A percentile compares a stretch with the other conserved stretches of the same genome.
Evolutionary conservation across 495 filamentous ascomycete species (phyloP).

Genomic region (Cryomyces minteri): DNA sequence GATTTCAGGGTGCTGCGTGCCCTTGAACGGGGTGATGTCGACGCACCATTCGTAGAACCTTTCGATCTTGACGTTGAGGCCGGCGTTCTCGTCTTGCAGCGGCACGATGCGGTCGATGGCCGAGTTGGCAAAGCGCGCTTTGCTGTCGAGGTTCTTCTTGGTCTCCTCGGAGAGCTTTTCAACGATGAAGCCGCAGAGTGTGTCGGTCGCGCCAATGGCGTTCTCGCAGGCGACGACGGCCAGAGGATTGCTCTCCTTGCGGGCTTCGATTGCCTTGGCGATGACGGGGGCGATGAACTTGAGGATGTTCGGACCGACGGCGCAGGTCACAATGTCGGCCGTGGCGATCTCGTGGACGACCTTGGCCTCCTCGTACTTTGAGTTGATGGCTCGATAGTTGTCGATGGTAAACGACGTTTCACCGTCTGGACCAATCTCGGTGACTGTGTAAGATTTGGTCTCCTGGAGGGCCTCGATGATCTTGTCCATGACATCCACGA

Average conservation of each 20-base stretch:
- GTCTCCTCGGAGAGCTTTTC: constrained; percentile 25
- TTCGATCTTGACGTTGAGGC: constrained; percentile 86
- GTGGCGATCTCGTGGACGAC: constrained; percentile 69
- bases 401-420: constrained; percentile 67
- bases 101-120: constrained; percentile 97
- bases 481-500: constrained; percentile 75
- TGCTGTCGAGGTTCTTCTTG: constrained; percentile 20
- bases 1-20: constrained; percentile 47
- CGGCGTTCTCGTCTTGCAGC: constrained; percentile 55
- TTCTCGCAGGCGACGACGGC: constrained; percentile 97
- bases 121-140: constrained; percentile 70
- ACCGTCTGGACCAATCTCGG: constrained; percentile 76
- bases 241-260: constrained; percentile 49
- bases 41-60: constrained; percentile 98
- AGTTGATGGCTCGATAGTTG: constrained; percentile 93
- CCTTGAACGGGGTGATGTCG: constrained; percentile 61
- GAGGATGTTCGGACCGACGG: constrained; percentile 88
- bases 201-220: constrained; percentile 79
- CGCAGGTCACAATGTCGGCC: constrained; percentile 85
- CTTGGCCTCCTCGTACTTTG: constrained; percentile 59
- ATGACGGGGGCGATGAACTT: constrained; percentile 90
- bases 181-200: constrained; percentile 64
- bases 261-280: constrained; percentile 70
- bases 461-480: constrained; percentile 62
- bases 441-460: constrained; percentile 65